Evolutionary conservation across 2,329 filamentous ascomycete species (phyloP), one percentile per base, ranked within the genome.

Genomic region (Elsinoe fawcettii): DNA sequence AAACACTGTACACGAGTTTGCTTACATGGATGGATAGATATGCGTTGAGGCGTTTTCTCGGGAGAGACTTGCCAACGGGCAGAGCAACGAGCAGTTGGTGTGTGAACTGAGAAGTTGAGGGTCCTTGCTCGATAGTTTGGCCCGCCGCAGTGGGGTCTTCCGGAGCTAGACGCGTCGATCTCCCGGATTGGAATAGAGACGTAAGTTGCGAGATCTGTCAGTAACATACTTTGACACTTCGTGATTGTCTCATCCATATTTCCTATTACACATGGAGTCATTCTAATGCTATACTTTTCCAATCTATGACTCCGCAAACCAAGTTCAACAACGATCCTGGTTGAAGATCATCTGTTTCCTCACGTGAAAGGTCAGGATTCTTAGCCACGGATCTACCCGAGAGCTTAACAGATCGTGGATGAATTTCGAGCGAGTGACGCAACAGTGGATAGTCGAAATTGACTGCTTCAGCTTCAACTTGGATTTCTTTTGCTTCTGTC

Each of bases 1-100:
- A n/a, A 22, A 53, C 25, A 53, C 16, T 14, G 20, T 14, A 18
- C 30, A 25, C 32, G 30, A 12, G 11, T 53, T 53, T 53, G 49
- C 49, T 53, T 53, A 53, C 49, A 36, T 39, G 16, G 49, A 36
- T 51, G 18, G 18, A 53, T 53, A 23, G 18, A 53, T 53, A 23
- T 53, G 34, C 49, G 49, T 53, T 53, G 49, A 39, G 49, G 49
- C 49, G 49, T 53, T 51, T 51, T 22, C 25, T 32, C 9, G 47
- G 32, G 32, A 53, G 49, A 34, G 49, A 34, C 32, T n/a, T 36
- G 32, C 30, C 49, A 36, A 49, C 23, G 23, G 44, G 44, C 25
- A 32, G 25, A 49, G 44, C 14, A 44, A 53, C 49, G 49, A 37
- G 32, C 49, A 32, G 20, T 27, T 36, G 49, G 27, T 53, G 49